Evolutionary conservation across 176 grass and related monocot genomes (phyloP).

Genomic region (Miscanthus lutarioriparius): DNA sequence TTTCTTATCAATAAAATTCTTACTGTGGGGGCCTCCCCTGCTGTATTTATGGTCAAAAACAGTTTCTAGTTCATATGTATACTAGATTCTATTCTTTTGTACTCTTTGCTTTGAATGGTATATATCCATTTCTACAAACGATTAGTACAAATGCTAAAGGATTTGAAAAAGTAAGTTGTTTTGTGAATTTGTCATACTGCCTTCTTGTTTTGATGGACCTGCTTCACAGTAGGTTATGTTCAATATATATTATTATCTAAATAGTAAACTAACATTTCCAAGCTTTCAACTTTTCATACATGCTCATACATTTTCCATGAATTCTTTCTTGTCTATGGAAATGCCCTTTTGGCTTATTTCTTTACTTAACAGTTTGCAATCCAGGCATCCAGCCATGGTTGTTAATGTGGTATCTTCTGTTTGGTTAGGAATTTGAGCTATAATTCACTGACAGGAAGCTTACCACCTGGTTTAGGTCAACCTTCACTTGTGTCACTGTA

Average conservation of each 20-base stretch:
- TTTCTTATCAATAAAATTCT: too few species aligned
- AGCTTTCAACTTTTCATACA: neutral
- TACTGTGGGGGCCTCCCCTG: too few species aligned
- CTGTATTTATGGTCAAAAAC: too few species aligned
- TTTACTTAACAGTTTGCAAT: neutral
- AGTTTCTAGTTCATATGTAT: neutral
- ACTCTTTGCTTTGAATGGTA: neutral
- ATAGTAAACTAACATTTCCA: neutral
- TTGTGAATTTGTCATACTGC: neutral
- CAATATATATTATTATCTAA: neutral
- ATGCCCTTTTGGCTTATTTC: conserved; percentile 9
- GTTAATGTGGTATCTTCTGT: conserved; percentile 21
- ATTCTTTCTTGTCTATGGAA: neutral
- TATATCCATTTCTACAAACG: neutral
- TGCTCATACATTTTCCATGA: neutral
- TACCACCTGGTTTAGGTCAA: conserved; percentile 83
- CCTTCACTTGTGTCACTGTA: conserved; percentile 70
- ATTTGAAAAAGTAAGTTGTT: conserved; percentile 12
- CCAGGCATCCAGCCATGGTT: neutral
- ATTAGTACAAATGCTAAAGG: neutral
- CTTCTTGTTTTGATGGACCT: conserved; percentile 4
- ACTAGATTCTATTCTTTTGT: neutral
- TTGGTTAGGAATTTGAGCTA: conserved; percentile 90
- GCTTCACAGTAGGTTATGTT: neutral
- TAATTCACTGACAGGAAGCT: conserved; percentile 84